A percentile compares a stretch with the other conserved stretches of the same genome.
Evolutionary conservation across 1,284 basidiomycete species (phyloP).

Genomic region (Fomitiporia mediterranea): DNA sequence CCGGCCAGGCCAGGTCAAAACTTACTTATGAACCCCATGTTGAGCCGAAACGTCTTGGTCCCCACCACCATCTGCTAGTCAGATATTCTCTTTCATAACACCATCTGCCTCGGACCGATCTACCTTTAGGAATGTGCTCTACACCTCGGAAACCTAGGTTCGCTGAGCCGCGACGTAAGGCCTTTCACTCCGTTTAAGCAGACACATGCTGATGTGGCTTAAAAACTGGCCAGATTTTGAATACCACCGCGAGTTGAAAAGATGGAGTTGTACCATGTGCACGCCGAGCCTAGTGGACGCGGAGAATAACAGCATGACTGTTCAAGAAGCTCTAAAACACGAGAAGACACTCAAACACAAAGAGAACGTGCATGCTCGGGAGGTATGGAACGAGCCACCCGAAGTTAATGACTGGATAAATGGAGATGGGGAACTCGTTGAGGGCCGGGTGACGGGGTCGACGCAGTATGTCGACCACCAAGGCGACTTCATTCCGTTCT

Average conservation of each 20-base stretch:
- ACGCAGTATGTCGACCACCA: slow-evolving; percentile 42
- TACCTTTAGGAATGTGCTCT: neutral
- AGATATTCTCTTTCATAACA: too few relatives aligned
- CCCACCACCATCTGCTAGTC: neutral
- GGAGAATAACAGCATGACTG: slow-evolving; percentile 27
- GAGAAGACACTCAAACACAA: slow-evolving; percentile 10
- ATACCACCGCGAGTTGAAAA: slow-evolving; percentile 23
- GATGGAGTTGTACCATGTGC: slow-evolving; percentile 35
- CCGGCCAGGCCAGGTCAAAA: too few relatives aligned
- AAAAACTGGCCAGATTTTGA: slow-evolving; percentile 36
- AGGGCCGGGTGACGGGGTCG: slow-evolving; percentile 41
- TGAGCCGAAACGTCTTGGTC: neutral
- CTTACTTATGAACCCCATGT: neutral
- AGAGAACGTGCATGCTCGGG: slow-evolving; percentile 5
- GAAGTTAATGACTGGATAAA: slow-evolving; percentile 13
- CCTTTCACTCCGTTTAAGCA: neutral
- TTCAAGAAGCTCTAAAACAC: slow-evolving; percentile 27
- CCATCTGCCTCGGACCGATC: too few relatives aligned
- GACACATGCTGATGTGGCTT: neutral
- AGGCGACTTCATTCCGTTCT: slow-evolving; percentile 41
- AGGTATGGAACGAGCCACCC: slow-evolving; percentile 9
- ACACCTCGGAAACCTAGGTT: slow-evolving; percentile 10
- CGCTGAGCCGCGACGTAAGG: slow-evolving; percentile 13
- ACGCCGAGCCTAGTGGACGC: slow-evolving; percentile 21
- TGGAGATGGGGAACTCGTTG: slow-evolving; percentile 10